phyloP scores from a whole-genome alignment of 345 rosid genomes.

The Brassica nigra region DNA sequence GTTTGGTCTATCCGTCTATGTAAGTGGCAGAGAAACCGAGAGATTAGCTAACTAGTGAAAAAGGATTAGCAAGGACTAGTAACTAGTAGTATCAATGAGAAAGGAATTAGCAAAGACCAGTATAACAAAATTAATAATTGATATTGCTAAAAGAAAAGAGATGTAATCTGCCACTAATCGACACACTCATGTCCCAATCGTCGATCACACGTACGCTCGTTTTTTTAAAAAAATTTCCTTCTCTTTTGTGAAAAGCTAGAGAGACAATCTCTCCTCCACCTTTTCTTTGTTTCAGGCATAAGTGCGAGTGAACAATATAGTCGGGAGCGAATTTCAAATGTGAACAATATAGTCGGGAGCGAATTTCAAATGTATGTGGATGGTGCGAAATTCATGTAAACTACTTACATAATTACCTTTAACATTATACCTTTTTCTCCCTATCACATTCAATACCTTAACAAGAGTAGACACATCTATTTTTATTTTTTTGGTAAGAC shows the following conservation, averaged over 20 bases:
- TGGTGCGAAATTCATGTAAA: slow-evolving; percentile 24
- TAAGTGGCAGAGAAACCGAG: slow-evolving; percentile 30
- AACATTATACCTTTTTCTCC: slow-evolving; percentile 10
- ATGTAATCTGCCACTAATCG: slow-evolving; percentile 71
- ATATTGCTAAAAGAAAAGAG: slow-evolving; percentile 19
- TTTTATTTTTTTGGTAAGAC: neutral
- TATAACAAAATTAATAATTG: slow-evolving; percentile 18
- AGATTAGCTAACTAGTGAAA: slow-evolving; percentile 13
- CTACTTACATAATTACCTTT: slow-evolving; percentile 12
- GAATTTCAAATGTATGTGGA: slow-evolving; percentile 23
- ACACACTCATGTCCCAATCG: slow-evolving; percentile 72
- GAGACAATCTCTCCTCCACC: slow-evolving; percentile 50
- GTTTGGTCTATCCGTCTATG: slow-evolving; percentile 26
- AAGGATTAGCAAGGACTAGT: slow-evolving; percentile 1
- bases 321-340: slow-evolving; percentile 20
- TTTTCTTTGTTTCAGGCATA: slow-evolving; percentile 27
- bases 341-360: slow-evolving; percentile 19
- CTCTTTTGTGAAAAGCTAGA: slow-evolving; percentile 49
- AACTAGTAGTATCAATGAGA: neutral
- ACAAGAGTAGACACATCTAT: neutral
- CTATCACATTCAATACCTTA: slow-evolving; percentile 28
- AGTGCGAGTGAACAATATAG: slow-evolving; percentile 36
- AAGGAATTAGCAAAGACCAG: slow-evolving; percentile 3
- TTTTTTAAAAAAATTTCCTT: slow-evolving; percentile 1
- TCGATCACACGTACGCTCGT: slow-evolving; percentile 68